Percentiles rank a stretch among this genome's conserved stretches.
These are phyloP conservation scores for Cucurbita argyrosperma DNA, from an alignment of 306 rosid species.

Conservation along the genomic window DNA sequence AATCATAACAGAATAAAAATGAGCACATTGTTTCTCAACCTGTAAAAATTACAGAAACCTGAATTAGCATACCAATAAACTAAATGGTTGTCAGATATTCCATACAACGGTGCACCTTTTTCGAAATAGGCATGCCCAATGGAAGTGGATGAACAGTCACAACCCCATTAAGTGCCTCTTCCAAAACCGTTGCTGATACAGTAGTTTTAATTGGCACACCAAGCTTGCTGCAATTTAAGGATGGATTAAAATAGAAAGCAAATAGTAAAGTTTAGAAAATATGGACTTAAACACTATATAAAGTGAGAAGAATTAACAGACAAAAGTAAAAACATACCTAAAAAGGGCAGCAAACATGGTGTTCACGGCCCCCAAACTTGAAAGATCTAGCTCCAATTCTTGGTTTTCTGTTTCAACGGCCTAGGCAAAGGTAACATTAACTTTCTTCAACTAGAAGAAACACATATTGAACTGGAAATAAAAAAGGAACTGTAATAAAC, in stretches of 20 bases:
- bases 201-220: conserved; percentile 98
- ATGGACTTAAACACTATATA: neutral
- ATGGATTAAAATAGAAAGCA: neutral
- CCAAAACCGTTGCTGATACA: conserved; percentile 82
- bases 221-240: conserved; percentile 54
- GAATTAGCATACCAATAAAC: neutral
- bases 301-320: neutral
- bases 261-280: neutral
- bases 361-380: conserved; percentile 92
- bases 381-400: conserved; percentile 95
- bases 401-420: conserved; percentile 89
- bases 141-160: conserved; percentile 57
- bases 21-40: conserved; percentile 99
- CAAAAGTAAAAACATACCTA: conserved; percentile 30
- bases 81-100: neutral
- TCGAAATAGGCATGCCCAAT: conserved; percentile 47
- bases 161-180: conserved; percentile 80
- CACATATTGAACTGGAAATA: neutral
- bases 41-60: conserved; percentile 15
- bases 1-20: conserved; percentile 72
- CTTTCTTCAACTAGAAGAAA: neutral
- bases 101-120: conserved; percentile 36
- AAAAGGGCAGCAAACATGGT: conserved; percentile 99
- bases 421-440: conserved; percentile 26
- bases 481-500: neutral